Percentiles rank a stretch among this genome's conserved stretches.
phyloP scores from a whole-genome alignment of 306 rosid species.

The Boehmeria nivea region DNA sequence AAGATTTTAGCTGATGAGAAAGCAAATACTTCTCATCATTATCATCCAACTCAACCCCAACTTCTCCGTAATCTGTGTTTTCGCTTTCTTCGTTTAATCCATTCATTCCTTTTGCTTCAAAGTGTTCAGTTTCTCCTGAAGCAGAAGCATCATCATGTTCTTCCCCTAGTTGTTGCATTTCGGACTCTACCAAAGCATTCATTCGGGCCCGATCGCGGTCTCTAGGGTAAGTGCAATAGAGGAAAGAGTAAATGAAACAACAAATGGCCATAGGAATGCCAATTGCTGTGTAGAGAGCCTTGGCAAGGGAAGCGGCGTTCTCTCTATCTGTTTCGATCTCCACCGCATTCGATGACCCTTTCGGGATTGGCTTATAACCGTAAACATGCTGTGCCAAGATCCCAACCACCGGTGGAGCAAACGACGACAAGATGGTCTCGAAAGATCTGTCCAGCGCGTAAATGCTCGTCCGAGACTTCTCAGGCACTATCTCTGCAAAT shows the following conservation, averaged over 20 bases:
- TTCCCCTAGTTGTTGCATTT: slow-evolving; percentile 49
- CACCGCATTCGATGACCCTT: slow-evolving; percentile 44
- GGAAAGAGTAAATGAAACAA: slow-evolving; percentile 62
- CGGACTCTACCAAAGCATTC: slow-evolving; percentile 55
- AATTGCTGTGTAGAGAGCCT: slow-evolving; percentile 66
- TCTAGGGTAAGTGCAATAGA: slow-evolving; percentile 72
- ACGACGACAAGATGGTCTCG: slow-evolving; percentile 62
- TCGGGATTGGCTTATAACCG: slow-evolving; percentile 60
- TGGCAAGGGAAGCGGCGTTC: slow-evolving; percentile 73
- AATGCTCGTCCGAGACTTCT: slow-evolving; percentile 70
- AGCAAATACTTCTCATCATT: slow-evolving; percentile 33
- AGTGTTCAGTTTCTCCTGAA: slow-evolving; percentile 15
- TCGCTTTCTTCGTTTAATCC: slow-evolving; percentile 21
- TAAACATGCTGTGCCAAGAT: slow-evolving; percentile 63
- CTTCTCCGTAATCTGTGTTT: slow-evolving; percentile 20
- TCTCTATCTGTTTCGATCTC: slow-evolving; percentile 61
- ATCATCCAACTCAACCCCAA: slow-evolving; percentile 28
- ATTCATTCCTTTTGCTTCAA: slow-evolving; percentile 20
- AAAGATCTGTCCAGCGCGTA: slow-evolving; percentile 77
- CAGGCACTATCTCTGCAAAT: slow-evolving; percentile 93
- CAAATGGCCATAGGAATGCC: slow-evolving; percentile 62
- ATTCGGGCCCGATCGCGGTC: slow-evolving; percentile 79
- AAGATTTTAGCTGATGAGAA: neutral
- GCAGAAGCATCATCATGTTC: slow-evolving; percentile 5
- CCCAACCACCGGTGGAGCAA: slow-evolving; percentile 82